A percentile compares a stretch with the other conserved stretches of the same genome.
phyloP scores from a whole-genome alignment of 73 alveolate species.

The Stentor roeselii region DNA sequence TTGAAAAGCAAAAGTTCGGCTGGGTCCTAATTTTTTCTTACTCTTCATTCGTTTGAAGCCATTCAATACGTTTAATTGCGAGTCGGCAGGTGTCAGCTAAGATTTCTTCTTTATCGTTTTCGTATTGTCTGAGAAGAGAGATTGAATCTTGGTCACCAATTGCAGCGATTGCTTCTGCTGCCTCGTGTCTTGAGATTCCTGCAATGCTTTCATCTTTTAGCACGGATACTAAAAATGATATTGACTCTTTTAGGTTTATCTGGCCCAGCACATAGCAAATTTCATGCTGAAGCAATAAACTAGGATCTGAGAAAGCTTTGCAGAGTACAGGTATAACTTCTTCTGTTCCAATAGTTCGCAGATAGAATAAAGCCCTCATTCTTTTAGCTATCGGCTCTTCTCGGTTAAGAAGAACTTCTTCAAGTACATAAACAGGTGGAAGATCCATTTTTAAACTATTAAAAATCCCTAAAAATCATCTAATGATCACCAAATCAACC shows the following conservation, averaged over 20 bases:
- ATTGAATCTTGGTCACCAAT: background rate
- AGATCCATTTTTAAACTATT: conserved; percentile 17
- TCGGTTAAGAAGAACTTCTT: background rate
- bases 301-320: conserved; percentile 49
- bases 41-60: conserved; percentile 46
- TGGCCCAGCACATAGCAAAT: conserved; percentile 70
- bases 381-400: conserved; percentile 24
- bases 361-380: conserved; percentile 43
- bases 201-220: conserved; percentile 40
- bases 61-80: conserved; percentile 40
- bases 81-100: conserved; percentile 25
- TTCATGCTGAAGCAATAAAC: conserved; percentile 53
- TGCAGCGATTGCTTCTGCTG: conserved; percentile 70
- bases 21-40: background rate
- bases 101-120: background rate
- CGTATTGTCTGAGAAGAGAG: background rate
- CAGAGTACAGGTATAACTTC: conserved; percentile 48
- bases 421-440: background rate
- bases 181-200: conserved; percentile 65
- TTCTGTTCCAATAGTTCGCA: conserved; percentile 48
- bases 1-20: background rate
- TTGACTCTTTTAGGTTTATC: conserved; percentile 43
- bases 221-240: conserved; percentile 44
- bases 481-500: too few relatives aligned
- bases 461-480: too few relatives aligned